A percentile compares a stretch with the other conserved stretches of the same genome.
Evolutionary conservation across 202 grass and related monocot genomes (phyloP).

Genomic region (Zoysia matrella): DNA sequence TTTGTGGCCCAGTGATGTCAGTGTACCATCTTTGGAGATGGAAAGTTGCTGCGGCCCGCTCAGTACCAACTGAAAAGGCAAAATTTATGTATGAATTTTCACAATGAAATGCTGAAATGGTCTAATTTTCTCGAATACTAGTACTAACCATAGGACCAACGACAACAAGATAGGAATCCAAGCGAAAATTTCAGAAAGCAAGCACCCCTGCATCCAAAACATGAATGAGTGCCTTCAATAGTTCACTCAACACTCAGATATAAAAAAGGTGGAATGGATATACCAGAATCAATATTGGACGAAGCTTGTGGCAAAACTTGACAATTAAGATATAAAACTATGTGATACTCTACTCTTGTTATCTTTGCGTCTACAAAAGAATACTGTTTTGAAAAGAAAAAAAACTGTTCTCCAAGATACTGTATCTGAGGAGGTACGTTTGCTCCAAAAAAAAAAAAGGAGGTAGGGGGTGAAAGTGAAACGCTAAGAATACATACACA

Average conservation of each 20-base stretch:
- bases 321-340: constrained; percentile 14
- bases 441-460: not conserved
- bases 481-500: constrained; percentile 46
- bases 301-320: not conserved
- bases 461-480: not conserved
- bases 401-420: constrained; percentile 53
- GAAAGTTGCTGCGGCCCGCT: not conserved
- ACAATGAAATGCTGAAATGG: not conserved
- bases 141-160: too few species aligned
- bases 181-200: not conserved
- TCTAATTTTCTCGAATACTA: too few species aligned
- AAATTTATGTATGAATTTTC: not conserved
- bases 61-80: not conserved
- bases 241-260: not conserved
- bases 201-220: not conserved
- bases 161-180: not conserved
- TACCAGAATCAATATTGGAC: not conserved
- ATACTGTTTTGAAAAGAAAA: not conserved
- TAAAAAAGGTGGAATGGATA: not conserved
- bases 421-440: constrained; percentile 20
- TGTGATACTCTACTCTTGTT: constrained; percentile 29
- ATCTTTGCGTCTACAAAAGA: constrained; percentile 68
- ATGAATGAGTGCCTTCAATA: not conserved
- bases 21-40: not conserved
- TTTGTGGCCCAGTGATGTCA: not conserved